Conservation (phyloP, 2,329 filamentous ascomycete genomes). For the Ceratocystis albifundus region DNA sequence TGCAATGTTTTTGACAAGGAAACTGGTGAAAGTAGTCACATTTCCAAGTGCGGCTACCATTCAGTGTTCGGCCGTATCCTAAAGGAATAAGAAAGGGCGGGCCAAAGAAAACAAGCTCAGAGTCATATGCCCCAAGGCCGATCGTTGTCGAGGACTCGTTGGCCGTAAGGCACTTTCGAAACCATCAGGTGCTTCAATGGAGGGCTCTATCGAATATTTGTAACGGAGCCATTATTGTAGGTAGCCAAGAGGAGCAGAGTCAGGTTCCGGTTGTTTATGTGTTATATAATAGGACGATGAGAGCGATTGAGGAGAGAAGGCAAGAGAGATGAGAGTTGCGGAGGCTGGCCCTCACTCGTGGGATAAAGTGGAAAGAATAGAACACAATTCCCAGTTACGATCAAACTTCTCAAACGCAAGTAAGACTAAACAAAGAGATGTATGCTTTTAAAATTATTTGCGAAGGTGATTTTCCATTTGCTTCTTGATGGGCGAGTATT, state of each 20-base stretch:
- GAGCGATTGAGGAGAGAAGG: constrained; percentile 11
- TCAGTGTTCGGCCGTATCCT: constrained; percentile 48
- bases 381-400: constrained; percentile 17
- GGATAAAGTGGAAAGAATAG: constrained; percentile 22
- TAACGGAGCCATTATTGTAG: no score
- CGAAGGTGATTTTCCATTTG: background rate
- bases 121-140: background rate
- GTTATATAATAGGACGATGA: background rate
- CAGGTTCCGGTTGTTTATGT: background rate
- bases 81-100: constrained; percentile 29
- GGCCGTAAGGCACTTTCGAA: background rate
- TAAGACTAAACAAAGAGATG: background rate
- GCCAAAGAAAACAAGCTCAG: background rate
- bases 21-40: constrained; percentile 62
- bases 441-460: background rate
- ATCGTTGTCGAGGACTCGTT: background rate
- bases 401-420: background rate
- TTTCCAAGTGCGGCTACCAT: constrained; percentile 60
- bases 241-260: no score
- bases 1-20: constrained; percentile 70
- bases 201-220: no score
- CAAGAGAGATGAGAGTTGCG: constrained; percentile 10
- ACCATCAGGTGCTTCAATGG: background rate
- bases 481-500: background rate
- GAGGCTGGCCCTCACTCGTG: constrained; percentile 3